A percentile compares a stretch with the other conserved stretches of the same genome.
These are phyloP conservation scores for Microdochium bolleyi DNA, from an alignment of 2,329 filamentous ascomycete species.

Conservation along the genomic window DNA sequence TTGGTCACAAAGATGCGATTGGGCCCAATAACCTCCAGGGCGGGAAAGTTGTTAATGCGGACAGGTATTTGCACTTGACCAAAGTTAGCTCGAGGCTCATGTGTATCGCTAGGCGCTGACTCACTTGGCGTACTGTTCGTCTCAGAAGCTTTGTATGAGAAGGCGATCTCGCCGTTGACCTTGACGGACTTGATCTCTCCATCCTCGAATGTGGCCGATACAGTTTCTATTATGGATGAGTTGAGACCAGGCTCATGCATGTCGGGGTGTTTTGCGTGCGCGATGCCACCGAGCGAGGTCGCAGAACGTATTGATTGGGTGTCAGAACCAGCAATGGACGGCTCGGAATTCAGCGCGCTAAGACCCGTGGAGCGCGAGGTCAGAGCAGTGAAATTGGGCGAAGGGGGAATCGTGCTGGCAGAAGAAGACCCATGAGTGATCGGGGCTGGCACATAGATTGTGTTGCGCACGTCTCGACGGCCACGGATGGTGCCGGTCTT, in stretches of 20 bases:
- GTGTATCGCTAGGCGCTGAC: conserved; percentile 55
- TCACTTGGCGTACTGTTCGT: conserved; percentile 39
- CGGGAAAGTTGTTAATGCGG: conserved; percentile 77
- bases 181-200: conserved; percentile 63
- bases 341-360: conserved; percentile 54
- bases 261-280: conserved; percentile 73
- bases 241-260: conserved; percentile 73
- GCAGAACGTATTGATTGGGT: conserved; percentile 87
- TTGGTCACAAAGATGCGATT: conserved; percentile 87
- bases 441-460: conserved; percentile 63
- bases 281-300: conserved; percentile 64
- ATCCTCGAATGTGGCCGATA: conserved; percentile 77
- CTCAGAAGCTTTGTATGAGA: conserved; percentile 62
- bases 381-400: conserved; percentile 27
- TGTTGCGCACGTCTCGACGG: conserved; percentile 85
- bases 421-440: conserved; percentile 19
- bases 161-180: conserved; percentile 81
- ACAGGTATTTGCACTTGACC: conserved; percentile 62
- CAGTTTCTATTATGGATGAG: conserved; percentile 82
- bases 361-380: conserved; percentile 37
- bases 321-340: conserved; percentile 60
- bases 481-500: conserved; percentile 75
- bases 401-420: conserved; percentile 22
- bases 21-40: conserved; percentile 86
- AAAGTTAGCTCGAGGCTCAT: conserved; percentile 77